These are phyloP conservation scores for Cochlearia excelsa DNA, from an alignment of 345 rosid genomes.

Conservation along the genomic window DNA sequence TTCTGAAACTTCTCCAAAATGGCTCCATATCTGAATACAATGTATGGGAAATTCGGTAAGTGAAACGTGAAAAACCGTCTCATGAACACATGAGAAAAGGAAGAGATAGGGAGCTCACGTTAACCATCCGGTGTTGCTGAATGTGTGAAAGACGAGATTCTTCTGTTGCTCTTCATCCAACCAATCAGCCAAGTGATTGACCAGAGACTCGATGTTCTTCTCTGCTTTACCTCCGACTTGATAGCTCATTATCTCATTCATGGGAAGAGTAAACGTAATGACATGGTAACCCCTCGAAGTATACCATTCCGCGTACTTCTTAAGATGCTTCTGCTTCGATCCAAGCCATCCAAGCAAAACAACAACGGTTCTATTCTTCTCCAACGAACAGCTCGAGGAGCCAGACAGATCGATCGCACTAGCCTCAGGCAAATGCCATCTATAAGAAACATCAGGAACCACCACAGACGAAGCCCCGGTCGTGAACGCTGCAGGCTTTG, in stretches of 20 bases:
- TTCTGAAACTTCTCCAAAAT: slow-evolving; percentile 83
- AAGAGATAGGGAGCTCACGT: slow-evolving; percentile 49
- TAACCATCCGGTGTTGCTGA: slow-evolving; percentile 98
- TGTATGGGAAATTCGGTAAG: neutral
- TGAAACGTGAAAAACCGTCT: neutral
- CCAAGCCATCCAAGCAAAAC: slow-evolving; percentile 98
- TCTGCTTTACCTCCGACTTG: slow-evolving; percentile 94
- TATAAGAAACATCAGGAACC: slow-evolving; percentile 60
- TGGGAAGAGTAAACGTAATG: slow-evolving; percentile 89
- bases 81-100: slow-evolving; percentile 1
- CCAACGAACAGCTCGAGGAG: slow-evolving; percentile 47
- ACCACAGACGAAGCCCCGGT: slow-evolving; percentile 35
- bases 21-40: slow-evolving; percentile 69
- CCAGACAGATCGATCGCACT: slow-evolving; percentile 56
- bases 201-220: slow-evolving; percentile 68
- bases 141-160: slow-evolving; percentile 89
- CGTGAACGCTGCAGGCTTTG: slow-evolving; percentile 45
- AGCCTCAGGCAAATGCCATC: slow-evolving; percentile 87
- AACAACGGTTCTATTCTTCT: slow-evolving; percentile 81
- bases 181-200: slow-evolving; percentile 87
- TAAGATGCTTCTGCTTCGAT: slow-evolving; percentile 91
- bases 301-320: slow-evolving; percentile 95
- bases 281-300: slow-evolving; percentile 85
- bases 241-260: slow-evolving; percentile 79
- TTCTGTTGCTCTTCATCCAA: slow-evolving; percentile 82